Base-by-base conservation (phyloP, 2,329 filamentous ascomycete species). In the Ambrosiella xylebori region DNA sequence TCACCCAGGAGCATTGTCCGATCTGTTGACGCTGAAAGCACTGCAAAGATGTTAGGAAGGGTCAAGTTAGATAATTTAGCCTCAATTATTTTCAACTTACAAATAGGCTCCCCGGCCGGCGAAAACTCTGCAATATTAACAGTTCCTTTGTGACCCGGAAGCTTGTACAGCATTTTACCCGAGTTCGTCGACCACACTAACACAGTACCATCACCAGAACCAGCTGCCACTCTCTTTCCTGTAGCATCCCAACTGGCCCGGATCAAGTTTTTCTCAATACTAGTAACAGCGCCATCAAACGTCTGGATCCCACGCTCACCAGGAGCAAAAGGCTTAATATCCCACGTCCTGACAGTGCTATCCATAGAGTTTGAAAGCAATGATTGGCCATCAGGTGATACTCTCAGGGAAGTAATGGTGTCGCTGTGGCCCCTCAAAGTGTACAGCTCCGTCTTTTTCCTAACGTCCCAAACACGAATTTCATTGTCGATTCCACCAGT, bases 401-500 rank as follows among this genome's bases (percentile, higher is more conserved):
- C 80, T 57, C 86, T 78, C 52, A 98, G 75, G 11, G 89, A 95
- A 2, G 90, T 95, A 62, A 98, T 77, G 0, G 91, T 97, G 67
- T 98, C 93, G 57, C 82, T 85, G 68, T 98, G 93, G 0, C 93
- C 93, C 11, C 86, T 71, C 76, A 98, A 84, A 1, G 85, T 85
- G 70, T 97, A 96, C 5, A 88, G 82, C 2, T 94, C 80, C 6
- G 85, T 80, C 70, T 94, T 89, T 74, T 95, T 97, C 63, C 93
- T 82, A 66, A 97, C 73, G 70, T 98, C 93, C 91, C 93, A 98
- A 17, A 95, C 90, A 65, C 90, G 88, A 68, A 98, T 95, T 65
- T 94, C 89, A 67, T 97, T 96, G 72, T 97, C 93, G 64, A 98
- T 96, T 19, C 90, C 87, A 52, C 91, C 91, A 6, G 87, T 86